A percentile compares a stretch with the other conserved stretches of the same genome.
phyloP scores from a whole-genome alignment of 2,329 filamentous ascomycete species.

The Botrytis sinoallii region DNA sequence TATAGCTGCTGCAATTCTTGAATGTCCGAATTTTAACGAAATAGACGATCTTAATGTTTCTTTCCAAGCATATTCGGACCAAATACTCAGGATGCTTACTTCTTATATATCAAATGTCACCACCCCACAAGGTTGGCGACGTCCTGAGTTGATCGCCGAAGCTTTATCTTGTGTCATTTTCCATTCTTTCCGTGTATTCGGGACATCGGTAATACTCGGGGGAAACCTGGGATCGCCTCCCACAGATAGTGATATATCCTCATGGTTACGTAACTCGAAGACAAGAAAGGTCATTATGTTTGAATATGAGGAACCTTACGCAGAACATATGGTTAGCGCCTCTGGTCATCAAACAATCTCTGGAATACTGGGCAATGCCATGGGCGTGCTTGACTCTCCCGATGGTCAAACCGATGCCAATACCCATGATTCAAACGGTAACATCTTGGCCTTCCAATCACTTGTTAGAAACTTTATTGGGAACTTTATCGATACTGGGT shows the following conservation, averaged over 20 bases:
- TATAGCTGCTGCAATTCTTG: slow-evolving; percentile 44
- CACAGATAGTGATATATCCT: not conserved
- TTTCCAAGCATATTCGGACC: not conserved
- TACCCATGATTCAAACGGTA: not conserved
- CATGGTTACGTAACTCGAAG: not conserved
- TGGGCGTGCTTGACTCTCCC: not conserved
- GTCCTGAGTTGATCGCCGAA: slow-evolving; percentile 32
- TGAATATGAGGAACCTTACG: not conserved
- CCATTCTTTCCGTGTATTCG: slow-evolving; percentile 4
- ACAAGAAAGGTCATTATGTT: not conserved
- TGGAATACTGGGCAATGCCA: not conserved
- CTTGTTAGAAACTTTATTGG: not conserved
- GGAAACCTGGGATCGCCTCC: not conserved
- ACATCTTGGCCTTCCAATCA: not conserved
- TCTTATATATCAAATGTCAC: not conserved
- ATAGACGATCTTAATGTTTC: not conserved
- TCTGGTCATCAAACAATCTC: not conserved
- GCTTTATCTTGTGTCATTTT: not conserved
- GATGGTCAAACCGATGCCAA: not conserved
- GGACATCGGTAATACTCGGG: not conserved
- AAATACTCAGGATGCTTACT: not conserved
- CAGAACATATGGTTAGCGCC: not conserved
- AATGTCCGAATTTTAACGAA: not conserved
- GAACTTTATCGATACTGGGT: not conserved
- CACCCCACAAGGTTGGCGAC: slow-evolving; percentile 28